phyloP scores from a whole-genome alignment of 1,139 yeast species.

The Suhomyces atakaporum region DNA sequence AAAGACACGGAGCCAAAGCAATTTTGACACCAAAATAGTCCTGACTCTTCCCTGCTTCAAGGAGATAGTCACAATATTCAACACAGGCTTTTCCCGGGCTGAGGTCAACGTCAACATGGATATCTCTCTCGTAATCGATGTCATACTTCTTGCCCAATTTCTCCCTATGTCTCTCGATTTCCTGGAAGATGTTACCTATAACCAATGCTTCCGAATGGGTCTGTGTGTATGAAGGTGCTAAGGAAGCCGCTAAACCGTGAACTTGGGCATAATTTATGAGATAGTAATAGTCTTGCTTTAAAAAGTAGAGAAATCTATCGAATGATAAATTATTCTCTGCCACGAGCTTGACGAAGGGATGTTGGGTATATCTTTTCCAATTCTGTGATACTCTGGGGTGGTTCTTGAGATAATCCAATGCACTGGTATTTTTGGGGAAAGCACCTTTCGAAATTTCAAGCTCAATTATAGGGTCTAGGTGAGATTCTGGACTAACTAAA shows the following conservation, averaged over 20 bases:
- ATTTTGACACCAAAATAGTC: conserved; percentile 68
- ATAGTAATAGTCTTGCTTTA: conserved; percentile 74
- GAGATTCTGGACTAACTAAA: conserved; percentile 23
- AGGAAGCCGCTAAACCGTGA: conserved; percentile 65
- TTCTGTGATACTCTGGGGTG: conserved; percentile 57
- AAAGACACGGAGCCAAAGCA: conserved; percentile 75
- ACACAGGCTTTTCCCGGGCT: conserved; percentile 57
- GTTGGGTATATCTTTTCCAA: conserved; percentile 64
- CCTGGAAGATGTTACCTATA: conserved; percentile 54
- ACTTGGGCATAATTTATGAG: conserved; percentile 68
- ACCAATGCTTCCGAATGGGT: conserved; percentile 55
- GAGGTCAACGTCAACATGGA: conserved; percentile 41
- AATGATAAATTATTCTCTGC: conserved; percentile 55
- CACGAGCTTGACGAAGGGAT: conserved; percentile 58
- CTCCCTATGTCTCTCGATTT: conserved; percentile 56
- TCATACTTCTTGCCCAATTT: conserved; percentile 50
- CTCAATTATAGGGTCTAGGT: conserved; percentile 12
- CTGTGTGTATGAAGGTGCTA: conserved; percentile 57
- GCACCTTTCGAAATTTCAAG: neutral
- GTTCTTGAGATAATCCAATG: conserved; percentile 48
- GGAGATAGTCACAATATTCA: conserved; percentile 61
- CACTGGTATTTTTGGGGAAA: conserved; percentile 1
- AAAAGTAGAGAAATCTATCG: conserved; percentile 55
- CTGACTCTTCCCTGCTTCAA: conserved; percentile 50
- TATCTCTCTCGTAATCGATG: conserved; percentile 46